Base-by-base conservation (phyloP, 2,329 filamentous ascomycete genomes). In the Alternaria dauci region DNA sequence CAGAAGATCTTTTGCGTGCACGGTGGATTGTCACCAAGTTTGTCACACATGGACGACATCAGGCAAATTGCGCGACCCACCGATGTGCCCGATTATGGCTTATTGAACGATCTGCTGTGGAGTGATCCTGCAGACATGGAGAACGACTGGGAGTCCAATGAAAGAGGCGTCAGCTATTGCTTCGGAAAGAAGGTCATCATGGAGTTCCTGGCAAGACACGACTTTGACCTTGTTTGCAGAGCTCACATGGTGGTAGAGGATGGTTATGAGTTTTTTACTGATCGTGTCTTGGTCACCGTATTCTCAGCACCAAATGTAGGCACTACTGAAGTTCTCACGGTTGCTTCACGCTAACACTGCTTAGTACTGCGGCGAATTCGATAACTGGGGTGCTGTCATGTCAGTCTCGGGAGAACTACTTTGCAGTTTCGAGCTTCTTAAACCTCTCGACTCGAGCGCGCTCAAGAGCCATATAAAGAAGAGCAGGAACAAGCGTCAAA, bases 221-320 rank as follows among this genome's bases (percentile, higher is more conserved):
- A 99, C 80, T 98, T 99, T 77, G 95, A 99, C 78, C 83, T 99
- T 52, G 94, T 99, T 53, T 99, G 95, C 78, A 90, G 95, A 68
- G 95, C 95, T 50, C 95, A 99, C 81, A 98, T 98, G 95, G 95
- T 99, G 53, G 95, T 99, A 23, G 95, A 99, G 79, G 95, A 99
- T 76, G 95, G 95, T 11, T 99, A 99, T 80, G 95, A 99, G 75
- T 99, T 99, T 80, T 99, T 98, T 79, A 96, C 92, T 63, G 95
- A 99, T 77, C 87, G 95, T 59, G 91, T 97, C 46, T 80, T 99
- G 61, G 95, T 99, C 46, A 99, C 95, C 2, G 94, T 99, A 1
- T 99, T 99, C 78, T 97, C 93, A 65, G 95, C 95, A 51, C 95
- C 95, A 26, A 99, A 99, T 75, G 93, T 96, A 84, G 86, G 92